These are phyloP conservation scores for Trifolium fragiferum DNA, from an alignment of 306 rosid species.

Conservation along the genomic window DNA sequence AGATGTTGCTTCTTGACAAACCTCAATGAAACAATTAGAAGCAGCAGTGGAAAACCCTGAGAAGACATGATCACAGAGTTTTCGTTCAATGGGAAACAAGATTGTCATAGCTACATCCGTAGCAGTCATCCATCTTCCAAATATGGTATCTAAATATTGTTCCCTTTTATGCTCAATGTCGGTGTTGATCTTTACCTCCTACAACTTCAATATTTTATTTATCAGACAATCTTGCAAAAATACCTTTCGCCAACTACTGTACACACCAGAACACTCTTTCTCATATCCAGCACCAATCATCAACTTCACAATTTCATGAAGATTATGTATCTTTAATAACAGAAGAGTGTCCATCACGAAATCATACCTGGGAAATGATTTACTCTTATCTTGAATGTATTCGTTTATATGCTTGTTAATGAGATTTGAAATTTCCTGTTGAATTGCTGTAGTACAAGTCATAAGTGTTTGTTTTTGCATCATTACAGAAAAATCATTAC, in stretches of 20 bases:
- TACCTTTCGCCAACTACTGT: slow-evolving; percentile 78
- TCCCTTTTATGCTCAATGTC: slow-evolving; percentile 55
- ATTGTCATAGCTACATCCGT: slow-evolving; percentile 66
- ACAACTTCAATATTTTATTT: slow-evolving; percentile 61
- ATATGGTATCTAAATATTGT: background rate
- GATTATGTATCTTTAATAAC: slow-evolving; percentile 52
- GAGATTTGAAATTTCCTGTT: background rate
- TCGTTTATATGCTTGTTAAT: background rate
- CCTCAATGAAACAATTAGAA: slow-evolving; percentile 81
- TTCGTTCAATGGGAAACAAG: slow-evolving; percentile 80
- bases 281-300: slow-evolving; percentile 67
- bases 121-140: slow-evolving; percentile 83
- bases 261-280: slow-evolving; percentile 55
- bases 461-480: background rate
- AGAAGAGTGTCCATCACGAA: slow-evolving; percentile 68
- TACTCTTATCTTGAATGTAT: background rate
- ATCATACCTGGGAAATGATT: slow-evolving; percentile 11
- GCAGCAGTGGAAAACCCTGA: slow-evolving; percentile 75
- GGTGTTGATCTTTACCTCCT: slow-evolving; percentile 60
- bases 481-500: background rate
- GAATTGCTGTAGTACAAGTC: background rate
- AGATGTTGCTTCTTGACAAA: slow-evolving; percentile 75
- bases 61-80: slow-evolving; percentile 80
- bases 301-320: slow-evolving; percentile 69
- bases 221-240: slow-evolving; percentile 82